Conservation (phyloP, 1,284 basidiomycete genomes). For the Stygiomarasmius scandens region DNA sequence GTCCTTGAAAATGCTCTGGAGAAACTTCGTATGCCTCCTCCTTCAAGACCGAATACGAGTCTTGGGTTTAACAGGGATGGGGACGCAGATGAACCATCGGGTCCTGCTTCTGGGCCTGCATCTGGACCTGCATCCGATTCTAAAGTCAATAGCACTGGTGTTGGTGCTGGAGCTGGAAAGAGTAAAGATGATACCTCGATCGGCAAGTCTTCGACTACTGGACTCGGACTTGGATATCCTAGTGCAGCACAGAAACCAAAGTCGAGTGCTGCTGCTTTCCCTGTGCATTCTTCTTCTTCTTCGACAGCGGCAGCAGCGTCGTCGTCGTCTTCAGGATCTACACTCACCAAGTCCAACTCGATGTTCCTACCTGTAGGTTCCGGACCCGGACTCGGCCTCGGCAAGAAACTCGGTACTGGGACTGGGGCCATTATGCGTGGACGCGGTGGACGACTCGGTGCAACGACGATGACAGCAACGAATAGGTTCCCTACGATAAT, state of each 20-base stretch:
- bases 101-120: no score
- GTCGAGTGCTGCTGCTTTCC: background rate
- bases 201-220: background rate
- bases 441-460: conserved; percentile 15
- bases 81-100: background rate
- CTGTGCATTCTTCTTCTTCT: background rate
- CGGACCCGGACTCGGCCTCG: conserved; percentile 1
- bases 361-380: conserved; percentile 11
- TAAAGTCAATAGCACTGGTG: no score
- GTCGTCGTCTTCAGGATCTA: background rate
- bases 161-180: background rate
- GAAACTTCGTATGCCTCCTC: conserved; percentile 1
- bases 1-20: background rate
- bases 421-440: background rate
- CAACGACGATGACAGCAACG: no score
- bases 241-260: background rate
- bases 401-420: no score
- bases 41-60: conserved; percentile 11
- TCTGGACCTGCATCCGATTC: no score
- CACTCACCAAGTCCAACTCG: background rate
- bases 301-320: background rate
- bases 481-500: conserved; percentile 7
- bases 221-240: conserved; percentile 8
- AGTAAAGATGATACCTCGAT: background rate
- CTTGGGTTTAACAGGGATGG: conserved; percentile 12